Base-by-base conservation (phyloP, 2,329 filamentous ascomycete species). In the Dendryphion nanum region DNA sequence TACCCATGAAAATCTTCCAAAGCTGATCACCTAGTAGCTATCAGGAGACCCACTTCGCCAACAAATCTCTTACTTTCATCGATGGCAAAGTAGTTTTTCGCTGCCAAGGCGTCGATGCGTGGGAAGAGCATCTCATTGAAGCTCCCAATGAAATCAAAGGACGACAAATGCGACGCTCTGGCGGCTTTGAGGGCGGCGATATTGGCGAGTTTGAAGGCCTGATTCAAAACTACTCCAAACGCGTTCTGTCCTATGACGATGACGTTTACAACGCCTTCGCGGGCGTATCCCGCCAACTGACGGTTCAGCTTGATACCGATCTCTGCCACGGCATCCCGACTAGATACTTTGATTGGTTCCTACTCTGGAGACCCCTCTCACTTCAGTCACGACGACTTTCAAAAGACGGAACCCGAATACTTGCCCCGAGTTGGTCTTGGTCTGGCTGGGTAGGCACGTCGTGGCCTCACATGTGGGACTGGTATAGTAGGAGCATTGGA, bases 341-440 rank as follows among this genome's bases (percentile, higher is more conserved):
- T 26, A 26, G 23, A 26, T 26, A 26, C 23, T 26, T 26, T n/a
- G 23, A 26, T n/a, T 26, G 23, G 23, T 26, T 26, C 23, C 23
- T 26, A 26, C 23, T 26, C 23, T 26, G 23, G 23, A 26, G 23
- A 26, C 23, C 23, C 23, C 23, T 26, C 2, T 26, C 23, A 26
- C 23, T 26, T 26, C 23, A 26, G 23, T 26, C 23, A n/a, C 23
- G 23, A 26, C 23, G 23, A 26, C n/a, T 26, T 8, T 26, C 23
- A 26, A 26, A 26, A n/a, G 23, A 26, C n/a, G 23, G n/a, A 26
- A 8, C 3, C 10, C 10, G 10, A n/a, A 26, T 26, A 26, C 23
- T 26, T 26, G 23, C 23, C 23, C 23, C 23, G n/a, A 26, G 23
- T n/a, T 26, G 23, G 23, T 26, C 23, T 26, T 26, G 23, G 23